Base-by-base conservation (phyloP, 306 rosid species). In the Spatholobus suberectus region DNA sequence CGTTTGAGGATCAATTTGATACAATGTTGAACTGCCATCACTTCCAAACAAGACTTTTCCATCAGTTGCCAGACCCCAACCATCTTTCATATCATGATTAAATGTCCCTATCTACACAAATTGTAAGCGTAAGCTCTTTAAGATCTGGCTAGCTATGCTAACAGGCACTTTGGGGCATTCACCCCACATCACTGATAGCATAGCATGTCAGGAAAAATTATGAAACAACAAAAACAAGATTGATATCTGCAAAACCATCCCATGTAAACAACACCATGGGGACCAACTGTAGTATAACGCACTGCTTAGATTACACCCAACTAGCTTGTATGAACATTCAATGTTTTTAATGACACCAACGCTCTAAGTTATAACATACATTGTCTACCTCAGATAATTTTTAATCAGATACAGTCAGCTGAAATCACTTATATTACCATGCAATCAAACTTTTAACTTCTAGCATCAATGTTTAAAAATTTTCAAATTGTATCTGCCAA, bases 31-130 rank as follows among this genome's bases (percentile, higher is more conserved):
- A 27, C 92, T 84, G 67, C 99, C 99, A 77, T 93, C 99, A 85
- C 92, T 96, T 86, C 99, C 99, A 87, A 86, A 96, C 85, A 95
- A 78, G 84, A 88, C 80, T 73, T 92, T 80, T 79, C 96, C 99
- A 80, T 96, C 99, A 55, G 96, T 90, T 84, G 99, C 94, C 75
- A 96, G 82, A 78, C 99, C 99, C 99, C 99, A 96, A 67, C 99
- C 99, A 89, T 96, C 99, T 37, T 76, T 52, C 98, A 96, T 96
- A 52, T 85, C 86, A 89, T 93, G 97, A 26, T 89, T 81, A 85
- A 95, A 96, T 83, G 78, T 80, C 67, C 73, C 91, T 70, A 88
- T 27, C 98, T 95, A 83, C 79, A 85, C 5, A 2, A 40, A 76
- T 51, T 62, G 77, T 41, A 75, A 38, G 73, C 35, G 38, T 58